Percentiles rank a stretch among this genome's conserved stretches.
Conservation (phyloP, 306 rosid species). For the Ziziphus jujuba region DNA sequence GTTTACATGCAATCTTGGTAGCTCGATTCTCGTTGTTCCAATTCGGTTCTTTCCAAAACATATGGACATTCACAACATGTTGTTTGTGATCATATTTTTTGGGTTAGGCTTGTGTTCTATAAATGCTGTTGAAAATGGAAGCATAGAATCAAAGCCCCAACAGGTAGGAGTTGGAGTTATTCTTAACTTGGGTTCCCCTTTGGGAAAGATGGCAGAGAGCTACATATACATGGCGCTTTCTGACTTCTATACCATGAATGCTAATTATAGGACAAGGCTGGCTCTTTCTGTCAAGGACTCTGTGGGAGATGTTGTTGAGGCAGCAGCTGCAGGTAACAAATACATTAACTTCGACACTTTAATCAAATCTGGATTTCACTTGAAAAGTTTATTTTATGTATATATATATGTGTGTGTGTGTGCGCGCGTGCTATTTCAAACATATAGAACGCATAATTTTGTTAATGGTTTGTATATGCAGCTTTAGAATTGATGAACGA, state of each 20-base stretch:
- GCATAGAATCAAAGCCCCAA: neutral
- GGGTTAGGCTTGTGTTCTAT: neutral
- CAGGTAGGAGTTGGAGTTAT: conserved; percentile 21
- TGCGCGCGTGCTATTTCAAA: no score
- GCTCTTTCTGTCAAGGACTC: neutral
- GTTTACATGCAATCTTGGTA: no score
- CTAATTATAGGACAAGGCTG: conserved; percentile 3
- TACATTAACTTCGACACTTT: no score
- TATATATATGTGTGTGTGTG: no score
- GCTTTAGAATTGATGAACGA: conserved; percentile 18
- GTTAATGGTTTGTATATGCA: conserved; percentile 1
- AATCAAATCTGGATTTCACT: no score
- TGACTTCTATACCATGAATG: conserved; percentile 6
- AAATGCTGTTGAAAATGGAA: neutral
- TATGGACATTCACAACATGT: neutral
- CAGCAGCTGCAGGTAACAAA: conserved; percentile 14
- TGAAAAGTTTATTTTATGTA: no score
- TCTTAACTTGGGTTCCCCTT: conserved; percentile 4
- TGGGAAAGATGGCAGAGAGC: neutral
- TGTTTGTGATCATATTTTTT: neutral
- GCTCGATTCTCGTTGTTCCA: no score
- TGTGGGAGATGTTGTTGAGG: conserved; percentile 2
- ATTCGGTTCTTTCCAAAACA: neutral
- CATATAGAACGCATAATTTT: no score
- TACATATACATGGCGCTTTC: conserved; percentile 6